Evolutionary conservation across 1,284 basidiomycete genomes (phyloP).

Genomic region (Puccinia triticina): DNA sequence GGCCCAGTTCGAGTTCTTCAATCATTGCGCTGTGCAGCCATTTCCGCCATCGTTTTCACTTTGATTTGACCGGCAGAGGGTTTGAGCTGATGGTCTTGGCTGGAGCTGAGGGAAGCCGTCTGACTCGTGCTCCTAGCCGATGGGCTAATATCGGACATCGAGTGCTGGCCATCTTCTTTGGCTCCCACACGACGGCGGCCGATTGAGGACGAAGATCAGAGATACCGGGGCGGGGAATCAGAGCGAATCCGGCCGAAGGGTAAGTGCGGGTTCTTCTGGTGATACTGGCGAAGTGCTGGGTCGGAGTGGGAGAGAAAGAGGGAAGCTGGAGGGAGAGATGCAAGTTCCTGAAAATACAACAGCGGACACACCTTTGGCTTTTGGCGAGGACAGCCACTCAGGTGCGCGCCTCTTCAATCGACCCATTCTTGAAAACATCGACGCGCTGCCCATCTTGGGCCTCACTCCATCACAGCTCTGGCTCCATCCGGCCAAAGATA

Average conservation of each 20-base stretch:
- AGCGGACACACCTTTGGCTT: too few species aligned
- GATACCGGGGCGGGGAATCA: neutral
- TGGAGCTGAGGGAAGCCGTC: neutral
- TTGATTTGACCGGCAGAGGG: neutral
- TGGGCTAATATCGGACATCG: neutral
- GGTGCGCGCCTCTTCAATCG: too few species aligned
- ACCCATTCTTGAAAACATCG: too few species aligned
- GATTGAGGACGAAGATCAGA: conserved; percentile 6
- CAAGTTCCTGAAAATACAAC: too few species aligned
- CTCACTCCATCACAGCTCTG: too few species aligned
- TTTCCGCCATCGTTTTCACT: conserved; percentile 18
- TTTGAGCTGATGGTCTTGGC: neutral
- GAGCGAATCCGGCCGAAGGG: neutral
- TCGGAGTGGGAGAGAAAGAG: too few species aligned
- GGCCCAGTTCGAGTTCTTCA: too few species aligned
- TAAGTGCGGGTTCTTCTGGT: neutral
- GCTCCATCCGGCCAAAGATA: too few species aligned
- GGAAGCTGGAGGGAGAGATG: too few species aligned
- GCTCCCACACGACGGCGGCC: neutral
- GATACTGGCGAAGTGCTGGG: neutral
- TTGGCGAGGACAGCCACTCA: too few species aligned
- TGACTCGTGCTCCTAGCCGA: neutral
- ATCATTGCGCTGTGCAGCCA: conserved; percentile 52
- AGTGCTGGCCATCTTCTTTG: conserved; percentile 3
- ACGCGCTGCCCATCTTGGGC: too few species aligned